Evolutionary conservation across 2,329 filamentous ascomycete species (phyloP).

Genomic region (Penicillium decumbens): DNA sequence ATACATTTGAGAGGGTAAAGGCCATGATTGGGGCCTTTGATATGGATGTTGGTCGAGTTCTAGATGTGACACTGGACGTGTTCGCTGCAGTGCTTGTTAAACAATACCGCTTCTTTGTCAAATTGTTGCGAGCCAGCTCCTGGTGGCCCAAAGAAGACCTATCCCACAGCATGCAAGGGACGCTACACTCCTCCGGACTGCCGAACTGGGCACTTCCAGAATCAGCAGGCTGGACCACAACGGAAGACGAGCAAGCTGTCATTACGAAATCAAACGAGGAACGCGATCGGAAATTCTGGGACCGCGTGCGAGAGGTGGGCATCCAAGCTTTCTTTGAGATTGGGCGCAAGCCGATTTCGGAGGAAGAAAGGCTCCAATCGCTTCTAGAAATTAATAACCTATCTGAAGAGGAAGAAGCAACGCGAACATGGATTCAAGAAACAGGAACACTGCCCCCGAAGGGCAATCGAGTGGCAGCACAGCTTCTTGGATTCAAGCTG

Average conservation of each 20-base stretch:
- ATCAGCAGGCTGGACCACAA: constrained; percentile 58
- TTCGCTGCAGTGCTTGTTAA: constrained; percentile 91
- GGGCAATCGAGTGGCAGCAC: constrained; percentile 87
- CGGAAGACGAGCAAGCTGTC: constrained; percentile 63
- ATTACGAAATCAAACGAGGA: constrained; percentile 54
- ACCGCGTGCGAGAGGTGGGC: constrained; percentile 67
- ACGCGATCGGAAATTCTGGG: constrained; percentile 77
- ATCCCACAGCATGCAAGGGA: constrained; percentile 33
- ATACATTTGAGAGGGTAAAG: constrained; percentile 87
- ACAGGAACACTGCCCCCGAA: constrained; percentile 77
- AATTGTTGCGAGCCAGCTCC: constrained; percentile 82
- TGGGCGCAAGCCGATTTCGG: constrained; percentile 64
- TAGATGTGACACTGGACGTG: constrained; percentile 92
- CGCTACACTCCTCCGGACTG: constrained; percentile 55
- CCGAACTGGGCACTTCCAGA: constrained; percentile 79
- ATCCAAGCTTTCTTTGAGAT: constrained; percentile 86
- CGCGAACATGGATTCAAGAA: constrained; percentile 69
- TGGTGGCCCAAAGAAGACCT: constrained; percentile 83
- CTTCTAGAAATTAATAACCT: constrained; percentile 38
- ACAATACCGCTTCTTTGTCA: constrained; percentile 90
- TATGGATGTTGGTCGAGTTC: constrained; percentile 86
- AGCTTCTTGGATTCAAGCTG: constrained; percentile 93
- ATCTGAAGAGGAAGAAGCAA: constrained; percentile 51
- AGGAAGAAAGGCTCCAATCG: constrained; percentile 52
- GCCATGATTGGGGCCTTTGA: constrained; percentile 95